Base-by-base conservation (phyloP, 2,329 filamentous ascomycete genomes). In the Pseudocercospora cruenta region DNA sequence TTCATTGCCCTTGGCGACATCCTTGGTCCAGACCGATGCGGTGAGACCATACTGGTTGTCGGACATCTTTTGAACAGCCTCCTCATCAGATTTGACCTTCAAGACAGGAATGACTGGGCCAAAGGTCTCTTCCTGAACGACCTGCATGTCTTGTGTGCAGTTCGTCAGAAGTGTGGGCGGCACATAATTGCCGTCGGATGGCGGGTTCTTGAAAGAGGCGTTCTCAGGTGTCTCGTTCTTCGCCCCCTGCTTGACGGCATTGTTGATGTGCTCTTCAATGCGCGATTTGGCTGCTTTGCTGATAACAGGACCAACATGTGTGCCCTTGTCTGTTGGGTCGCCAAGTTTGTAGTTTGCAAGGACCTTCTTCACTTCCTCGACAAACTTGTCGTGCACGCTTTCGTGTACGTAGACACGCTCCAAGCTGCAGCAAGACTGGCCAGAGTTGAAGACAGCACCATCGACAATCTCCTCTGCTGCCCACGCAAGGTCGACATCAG, bases 1-100 rank as follows among this genome's bases (percentile, higher is more conserved):
- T 77, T 91, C 86, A 72, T 93, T 88, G 16, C 90, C 94, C 76
- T 85, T 89, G 54, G 82, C 84, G 2, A 89, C 87, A 76, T 98
- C 93, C 79, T 95, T 96, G 65, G 93, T 97, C 94, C 94, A 98
- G 74, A 98, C 93, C 75, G 93, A 96, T n/a, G 94, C 94, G 3
- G 94, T 97, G 68, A 98, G 84, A 4, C 94, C 94, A 77, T 96
- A 96, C 70, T 96, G 90, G 80, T 92, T 95, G 78, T 97, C 93
- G 74, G 97, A 97, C 93, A 98, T 97, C 59, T 94, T 81, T 71
- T 84, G 82, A 68, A 97, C 82, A 1, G 94, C 94, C 79, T 97
- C 93, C 19, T 86, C 86, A 74, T 97, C 94, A 71, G 83, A 83
- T 75, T 88, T 87, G 68, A 97, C 94, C 78, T 91, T 92, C 89